A percentile compares a stretch with the other conserved stretches of the same genome.
Conservation (phyloP, 2,329 filamentous ascomycete species). For the Colletotrichum theobromicola region DNA sequence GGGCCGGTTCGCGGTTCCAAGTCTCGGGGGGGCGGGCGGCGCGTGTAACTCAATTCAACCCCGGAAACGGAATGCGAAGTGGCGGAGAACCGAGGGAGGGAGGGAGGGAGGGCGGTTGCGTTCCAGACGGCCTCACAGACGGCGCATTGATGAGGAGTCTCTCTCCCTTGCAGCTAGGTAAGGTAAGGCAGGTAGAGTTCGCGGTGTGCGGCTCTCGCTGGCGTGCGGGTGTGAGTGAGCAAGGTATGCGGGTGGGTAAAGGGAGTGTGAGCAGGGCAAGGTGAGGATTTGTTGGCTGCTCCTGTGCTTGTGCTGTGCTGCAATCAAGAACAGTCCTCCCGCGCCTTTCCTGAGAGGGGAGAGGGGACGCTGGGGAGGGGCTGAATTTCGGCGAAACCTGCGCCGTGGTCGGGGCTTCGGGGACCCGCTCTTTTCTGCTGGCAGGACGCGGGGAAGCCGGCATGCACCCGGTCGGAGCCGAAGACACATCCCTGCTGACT, state of each 20-base stretch:
- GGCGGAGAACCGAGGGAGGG: neutral
- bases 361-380: neutral
- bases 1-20: slow-evolving; percentile 8
- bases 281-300: neutral
- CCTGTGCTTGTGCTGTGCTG: neutral
- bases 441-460: slow-evolving; percentile 13
- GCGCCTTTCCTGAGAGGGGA: neutral
- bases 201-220: neutral
- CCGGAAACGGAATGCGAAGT: neutral
- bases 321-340: too few relatives aligned
- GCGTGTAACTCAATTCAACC: neutral
- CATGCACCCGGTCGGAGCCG: slow-evolving; percentile 12
- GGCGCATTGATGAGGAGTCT: neutral
- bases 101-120: too few relatives aligned
- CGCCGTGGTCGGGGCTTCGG: slow-evolving; percentile 5
- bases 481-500: neutral
- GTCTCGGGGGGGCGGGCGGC: neutral
- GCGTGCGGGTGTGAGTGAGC: neutral
- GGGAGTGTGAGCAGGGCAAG: too few relatives aligned
- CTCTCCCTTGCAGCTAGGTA: neutral
- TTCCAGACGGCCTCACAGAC: neutral
- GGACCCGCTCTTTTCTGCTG: neutral
- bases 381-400: slow-evolving; percentile 20
- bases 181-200: neutral
- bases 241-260: slow-evolving; percentile 14